Percentiles rank a stretch among this genome's conserved stretches.
These are phyloP conservation scores for Xylaria cubensis DNA, from an alignment of 495 filamentous ascomycete genomes.

Conservation along the genomic window DNA sequence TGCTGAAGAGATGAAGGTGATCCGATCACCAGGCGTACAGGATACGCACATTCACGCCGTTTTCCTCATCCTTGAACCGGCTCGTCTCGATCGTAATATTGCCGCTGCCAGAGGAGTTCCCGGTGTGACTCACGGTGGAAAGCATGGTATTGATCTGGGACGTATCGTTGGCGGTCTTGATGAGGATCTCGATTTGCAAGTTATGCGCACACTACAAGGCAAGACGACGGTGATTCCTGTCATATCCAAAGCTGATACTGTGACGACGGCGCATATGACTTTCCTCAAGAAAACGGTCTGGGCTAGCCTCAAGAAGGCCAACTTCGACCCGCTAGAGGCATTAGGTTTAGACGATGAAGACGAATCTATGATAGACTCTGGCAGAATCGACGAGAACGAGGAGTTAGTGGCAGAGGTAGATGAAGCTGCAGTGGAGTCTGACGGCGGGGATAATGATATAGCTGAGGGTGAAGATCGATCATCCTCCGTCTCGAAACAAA, in stretches of 20 bases:
- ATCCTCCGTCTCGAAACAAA: conserved; percentile 46
- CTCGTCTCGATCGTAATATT: conserved; percentile 82
- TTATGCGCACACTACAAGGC: conserved; percentile 84
- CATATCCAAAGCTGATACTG: conserved; percentile 95
- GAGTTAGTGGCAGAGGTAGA: conserved; percentile 55
- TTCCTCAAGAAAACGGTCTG: conserved; percentile 90
- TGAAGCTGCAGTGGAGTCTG: conserved; percentile 37
- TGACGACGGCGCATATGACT: conserved; percentile 92
- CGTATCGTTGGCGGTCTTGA: conserved; percentile 75
- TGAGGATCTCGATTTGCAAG: conserved; percentile 88
- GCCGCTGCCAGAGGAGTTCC: conserved; percentile 65
- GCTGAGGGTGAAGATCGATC: conserved; percentile 34
- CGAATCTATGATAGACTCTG: conserved; percentile 57
- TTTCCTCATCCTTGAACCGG: conserved; percentile 89
- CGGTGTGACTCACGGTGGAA: conserved; percentile 58
- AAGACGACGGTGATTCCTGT: conserved; percentile 97
- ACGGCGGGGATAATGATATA: neutral
- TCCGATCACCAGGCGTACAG: conserved; percentile 87
- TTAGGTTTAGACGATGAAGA: conserved; percentile 81
- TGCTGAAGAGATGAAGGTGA: conserved; percentile 95
- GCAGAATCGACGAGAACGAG: conserved; percentile 66
- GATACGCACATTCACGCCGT: conserved; percentile 98
- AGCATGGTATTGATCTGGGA: conserved; percentile 53
- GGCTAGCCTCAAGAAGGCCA: conserved; percentile 82
- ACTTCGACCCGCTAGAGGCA: conserved; percentile 87